Conservation (phyloP, 345 rosid species). For the Excoecaria cochinchinensis region DNA sequence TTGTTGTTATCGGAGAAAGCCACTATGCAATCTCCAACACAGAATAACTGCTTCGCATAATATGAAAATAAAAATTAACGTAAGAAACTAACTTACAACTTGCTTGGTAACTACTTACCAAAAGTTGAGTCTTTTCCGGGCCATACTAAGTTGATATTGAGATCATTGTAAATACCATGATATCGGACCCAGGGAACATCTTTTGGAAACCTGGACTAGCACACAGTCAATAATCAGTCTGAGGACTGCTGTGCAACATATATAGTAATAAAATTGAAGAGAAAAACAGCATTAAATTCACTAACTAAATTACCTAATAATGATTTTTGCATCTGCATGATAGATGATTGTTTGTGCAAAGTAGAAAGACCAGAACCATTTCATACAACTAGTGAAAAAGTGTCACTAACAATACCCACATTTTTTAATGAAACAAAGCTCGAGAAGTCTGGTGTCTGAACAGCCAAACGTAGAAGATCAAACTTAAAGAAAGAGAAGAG, state of each 20-base stretch:
- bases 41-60: background rate
- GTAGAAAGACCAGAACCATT: background rate
- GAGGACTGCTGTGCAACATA: background rate
- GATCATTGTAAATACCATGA: constrained; percentile 62
- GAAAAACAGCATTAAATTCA: background rate
- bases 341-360: background rate
- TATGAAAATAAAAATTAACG: background rate
- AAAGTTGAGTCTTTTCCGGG: constrained; percentile 75
- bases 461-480: constrained; percentile 1
- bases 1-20: background rate
- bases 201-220: constrained; percentile 63
- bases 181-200: constrained; percentile 86
- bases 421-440: background rate
- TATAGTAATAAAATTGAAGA: background rate
- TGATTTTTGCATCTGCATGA: background rate
- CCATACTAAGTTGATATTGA: constrained; percentile 60
- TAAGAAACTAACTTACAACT: background rate
- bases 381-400: background rate
- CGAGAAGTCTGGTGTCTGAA: background rate
- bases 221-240: constrained; percentile 6
- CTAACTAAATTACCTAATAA: background rate
- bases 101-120: constrained; percentile 25
- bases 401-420: background rate
- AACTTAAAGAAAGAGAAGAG: background rate
- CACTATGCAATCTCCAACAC: background rate